Base-by-base conservation (phyloP, 192 early-diverging fungal genomes). In the Podila epicladia region DNA sequence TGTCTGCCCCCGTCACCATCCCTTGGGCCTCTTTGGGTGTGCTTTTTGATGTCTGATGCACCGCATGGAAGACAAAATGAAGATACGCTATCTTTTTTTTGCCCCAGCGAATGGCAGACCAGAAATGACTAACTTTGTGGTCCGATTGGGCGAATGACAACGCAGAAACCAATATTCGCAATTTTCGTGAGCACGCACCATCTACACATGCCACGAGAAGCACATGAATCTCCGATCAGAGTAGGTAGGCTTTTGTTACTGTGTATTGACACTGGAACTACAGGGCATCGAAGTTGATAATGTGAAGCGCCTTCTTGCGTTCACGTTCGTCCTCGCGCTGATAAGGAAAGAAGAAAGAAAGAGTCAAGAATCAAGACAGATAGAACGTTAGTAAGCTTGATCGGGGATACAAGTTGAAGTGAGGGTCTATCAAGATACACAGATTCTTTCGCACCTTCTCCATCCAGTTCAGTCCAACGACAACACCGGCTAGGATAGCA, bases 231-330 rank as follows among this genome's bases (percentile, higher is more conserved):
- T 45, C 41, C 41, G 41, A 41, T 12, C 38, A 41, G 11, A 41
- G 11, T 15, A 53, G 3, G 2, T 15, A 22, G 22, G 29, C 29
- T 29, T 29, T 29, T 29, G 29, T 29, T 29, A 29, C 29, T 29
- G 20, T 55, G 20, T 55, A 24, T 55, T 53, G 20, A 20, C 9
- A 53, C 8, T 55, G 53, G 53, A 20, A 31, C 33, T 76, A 97
- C 32, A 97, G 85, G 0, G 96, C 96, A 71, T 98, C 96, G 84
- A 98, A 98, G 74, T 98, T 96, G 73, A 98, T 94, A 41, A 92
- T 89, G 72, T 95, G 93, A 53, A 95, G 76, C 2, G 94, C 91
- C 45, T 90, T 90, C 65, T 92, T 84, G 80, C 92, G 87, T 76
- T 98, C 95, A 26, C 85, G 73, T 73, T 89, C 87, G 72, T 98